phyloP scores from a whole-genome alignment of 2,329 filamentous ascomycete genomes.

The Alternaria sp. region DNA sequence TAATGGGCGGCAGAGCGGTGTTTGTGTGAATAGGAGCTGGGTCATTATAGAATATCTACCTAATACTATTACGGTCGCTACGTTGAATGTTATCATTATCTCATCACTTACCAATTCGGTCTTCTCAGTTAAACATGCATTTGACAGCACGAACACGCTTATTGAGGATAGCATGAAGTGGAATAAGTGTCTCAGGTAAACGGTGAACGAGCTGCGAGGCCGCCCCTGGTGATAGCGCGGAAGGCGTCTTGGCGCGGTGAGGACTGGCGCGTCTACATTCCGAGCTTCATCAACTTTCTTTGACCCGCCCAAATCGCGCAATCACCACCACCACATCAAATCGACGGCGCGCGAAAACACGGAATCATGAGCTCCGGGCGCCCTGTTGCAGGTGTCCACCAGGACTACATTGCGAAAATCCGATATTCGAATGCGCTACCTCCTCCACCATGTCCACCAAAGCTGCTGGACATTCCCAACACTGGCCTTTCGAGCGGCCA shows the following conservation, averaged over 20 bases:
- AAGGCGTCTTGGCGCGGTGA: slow-evolving; percentile 31
- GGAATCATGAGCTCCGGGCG: slow-evolving; percentile 38
- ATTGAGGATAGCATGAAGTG: too few species aligned
- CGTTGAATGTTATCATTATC: background rate
- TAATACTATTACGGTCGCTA: slow-evolving; percentile 45
- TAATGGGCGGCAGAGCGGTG: slow-evolving; percentile 40
- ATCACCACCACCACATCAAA: slow-evolving; percentile 19
- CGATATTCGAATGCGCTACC: slow-evolving; percentile 96
- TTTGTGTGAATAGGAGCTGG: slow-evolving; percentile 30
- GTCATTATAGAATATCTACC: slow-evolving; percentile 32
- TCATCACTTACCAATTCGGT: background rate
- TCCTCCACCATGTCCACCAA: slow-evolving; percentile 91
- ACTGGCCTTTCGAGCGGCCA: slow-evolving; percentile 85
- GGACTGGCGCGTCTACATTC: slow-evolving; percentile 33
- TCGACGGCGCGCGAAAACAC: slow-evolving; percentile 4
- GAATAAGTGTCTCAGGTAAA: background rate
- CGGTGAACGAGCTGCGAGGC: background rate
- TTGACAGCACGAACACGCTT: too few species aligned
- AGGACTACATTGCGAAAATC: slow-evolving; percentile 97
- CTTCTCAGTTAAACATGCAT: too few species aligned
- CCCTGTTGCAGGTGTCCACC: slow-evolving; percentile 65
- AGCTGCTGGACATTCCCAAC: slow-evolving; percentile 96
- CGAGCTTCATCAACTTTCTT: slow-evolving; percentile 41
- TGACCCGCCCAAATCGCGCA: slow-evolving; percentile 20
- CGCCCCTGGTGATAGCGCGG: slow-evolving; percentile 10